Percentiles rank a stretch among this genome's conserved stretches.
phyloP scores from a whole-genome alignment of 495 filamentous ascomycete species.

The Talaromyces trachyspermus region DNA sequence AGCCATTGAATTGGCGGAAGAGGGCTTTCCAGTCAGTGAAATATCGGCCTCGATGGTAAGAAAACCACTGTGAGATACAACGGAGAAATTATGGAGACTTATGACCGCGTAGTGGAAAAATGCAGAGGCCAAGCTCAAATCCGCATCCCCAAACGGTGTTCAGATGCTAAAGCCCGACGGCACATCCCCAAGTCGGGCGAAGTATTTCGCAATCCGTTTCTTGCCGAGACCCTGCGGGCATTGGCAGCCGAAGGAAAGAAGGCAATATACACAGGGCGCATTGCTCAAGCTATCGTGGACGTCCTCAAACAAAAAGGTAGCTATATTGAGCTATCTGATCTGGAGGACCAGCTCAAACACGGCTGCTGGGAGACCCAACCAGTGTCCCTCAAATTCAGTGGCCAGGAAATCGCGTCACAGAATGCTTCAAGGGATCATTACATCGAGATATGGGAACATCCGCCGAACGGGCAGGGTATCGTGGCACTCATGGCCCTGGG shows the following conservation, averaged over 20 bases:
- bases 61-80: conserved; percentile 3
- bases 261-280: conserved; percentile 84
- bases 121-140: conserved; percentile 50
- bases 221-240: conserved; percentile 74
- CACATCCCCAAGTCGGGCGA: conserved; percentile 76
- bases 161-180: conserved; percentile 78
- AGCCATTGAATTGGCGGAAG: conserved; percentile 78
- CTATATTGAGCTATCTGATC: conserved; percentile 68
- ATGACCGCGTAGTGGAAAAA: conserved; percentile 51
- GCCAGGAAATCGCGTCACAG: conserved; percentile 53
- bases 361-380: conserved; percentile 76
- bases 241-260: conserved; percentile 74
- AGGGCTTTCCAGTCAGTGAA: conserved; percentile 88
- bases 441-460: conserved; percentile 91
- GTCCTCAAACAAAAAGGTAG: conserved; percentile 71
- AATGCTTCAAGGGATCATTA: conserved; percentile 26
- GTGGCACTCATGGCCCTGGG: conserved; percentile 91
- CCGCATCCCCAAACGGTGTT: conserved; percentile 72
- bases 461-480: conserved; percentile 95
- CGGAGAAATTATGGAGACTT: no score
- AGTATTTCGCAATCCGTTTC: conserved; percentile 73
- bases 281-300: conserved; percentile 72
- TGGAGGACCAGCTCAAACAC: conserved; percentile 61
- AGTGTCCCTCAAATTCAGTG: conserved; percentile 70
- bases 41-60: conserved; percentile 64